These are phyloP conservation scores for Purshia tridentata DNA, from an alignment of 306 rosid species.

Conservation along the genomic window DNA sequence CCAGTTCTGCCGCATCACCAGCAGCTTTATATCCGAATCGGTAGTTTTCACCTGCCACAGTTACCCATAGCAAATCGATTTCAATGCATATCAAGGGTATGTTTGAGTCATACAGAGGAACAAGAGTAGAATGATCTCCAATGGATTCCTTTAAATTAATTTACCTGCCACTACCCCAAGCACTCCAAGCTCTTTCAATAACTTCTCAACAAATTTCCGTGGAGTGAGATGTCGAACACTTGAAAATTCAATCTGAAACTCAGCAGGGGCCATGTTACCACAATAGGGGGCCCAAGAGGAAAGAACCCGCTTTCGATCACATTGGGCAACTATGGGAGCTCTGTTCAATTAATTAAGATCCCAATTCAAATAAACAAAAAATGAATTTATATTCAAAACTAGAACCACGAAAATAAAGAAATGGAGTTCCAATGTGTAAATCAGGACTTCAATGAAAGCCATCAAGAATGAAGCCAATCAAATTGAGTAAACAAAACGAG, in stretches of 20 bases:
- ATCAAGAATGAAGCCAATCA: no score
- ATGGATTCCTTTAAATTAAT: neutral
- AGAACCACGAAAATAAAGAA: neutral
- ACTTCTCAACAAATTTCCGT: conserved; percentile 75
- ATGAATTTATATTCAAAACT: conserved; percentile 4
- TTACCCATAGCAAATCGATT: conserved; percentile 26
- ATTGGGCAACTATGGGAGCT: conserved; percentile 85
- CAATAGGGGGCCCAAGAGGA: conserved; percentile 82
- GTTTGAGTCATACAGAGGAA: neutral
- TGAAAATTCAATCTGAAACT: conserved; percentile 71
- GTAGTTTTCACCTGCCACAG: conserved; percentile 82
- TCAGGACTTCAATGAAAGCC: no score
- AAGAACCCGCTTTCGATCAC: conserved; percentile 81
- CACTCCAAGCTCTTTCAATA: conserved; percentile 74
- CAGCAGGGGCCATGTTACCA: conserved; percentile 60
- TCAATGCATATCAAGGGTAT: conserved; percentile 19
- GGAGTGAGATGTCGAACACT: conserved; percentile 80
- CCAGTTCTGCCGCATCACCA: conserved; percentile 73
- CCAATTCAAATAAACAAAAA: neutral
- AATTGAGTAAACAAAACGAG: no score
- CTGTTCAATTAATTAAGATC: conserved; percentile 39
- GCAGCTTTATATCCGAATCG: conserved; percentile 95
- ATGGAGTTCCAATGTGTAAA: conserved; percentile 2
- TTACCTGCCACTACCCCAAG: conserved; percentile 89
- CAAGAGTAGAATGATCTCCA: neutral